Conservation (phyloP, 2,329 filamentous ascomycete genomes). For the Penicillium sp. region DNA sequence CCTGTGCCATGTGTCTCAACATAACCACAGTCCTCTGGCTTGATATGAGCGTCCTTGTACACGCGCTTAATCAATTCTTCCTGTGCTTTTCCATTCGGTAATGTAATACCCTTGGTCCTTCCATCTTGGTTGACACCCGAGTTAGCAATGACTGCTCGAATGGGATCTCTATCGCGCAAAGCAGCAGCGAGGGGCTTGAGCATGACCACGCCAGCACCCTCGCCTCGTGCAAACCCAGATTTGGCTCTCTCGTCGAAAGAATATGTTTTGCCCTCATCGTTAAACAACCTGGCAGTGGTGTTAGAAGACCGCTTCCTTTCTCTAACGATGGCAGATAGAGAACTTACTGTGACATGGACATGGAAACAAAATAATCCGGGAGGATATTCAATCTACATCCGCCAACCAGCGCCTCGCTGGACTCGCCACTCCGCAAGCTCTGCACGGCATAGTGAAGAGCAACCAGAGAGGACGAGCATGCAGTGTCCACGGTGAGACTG, state of each 20-base stretch:
- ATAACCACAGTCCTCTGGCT: constrained; percentile 30
- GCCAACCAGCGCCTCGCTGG: constrained; percentile 26
- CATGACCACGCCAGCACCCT: constrained; percentile 37
- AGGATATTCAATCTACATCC: constrained; percentile 28
- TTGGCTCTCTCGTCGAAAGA: constrained; percentile 30
- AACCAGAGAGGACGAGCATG: constrained; percentile 30
- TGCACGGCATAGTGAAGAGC: constrained; percentile 32
- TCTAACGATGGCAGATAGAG: too few species aligned
- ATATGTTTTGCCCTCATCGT: constrained; percentile 29
- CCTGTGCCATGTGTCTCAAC: constrained; percentile 44
- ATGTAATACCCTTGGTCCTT: constrained; percentile 42
- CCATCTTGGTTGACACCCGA: constrained; percentile 38
- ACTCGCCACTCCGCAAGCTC: constrained; percentile 27
- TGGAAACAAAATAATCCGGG: constrained; percentile 30
- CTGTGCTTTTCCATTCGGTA: constrained; percentile 44
- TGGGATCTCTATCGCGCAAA: constrained; percentile 36
- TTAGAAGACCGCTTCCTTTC: too few species aligned
- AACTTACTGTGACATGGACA: constrained; percentile 31
- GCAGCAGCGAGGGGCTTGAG: constrained; percentile 38
- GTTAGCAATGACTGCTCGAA: constrained; percentile 39
- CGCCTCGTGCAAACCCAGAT: constrained; percentile 37
- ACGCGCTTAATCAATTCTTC: constrained; percentile 36
- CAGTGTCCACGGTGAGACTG: constrained; percentile 31
- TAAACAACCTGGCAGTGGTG: constrained; percentile 30
- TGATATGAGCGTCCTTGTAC: constrained; percentile 39